Conservation (phyloP, 2,329 filamentous ascomycete genomes). For the Coniosporium tulheliwenetii region DNA sequence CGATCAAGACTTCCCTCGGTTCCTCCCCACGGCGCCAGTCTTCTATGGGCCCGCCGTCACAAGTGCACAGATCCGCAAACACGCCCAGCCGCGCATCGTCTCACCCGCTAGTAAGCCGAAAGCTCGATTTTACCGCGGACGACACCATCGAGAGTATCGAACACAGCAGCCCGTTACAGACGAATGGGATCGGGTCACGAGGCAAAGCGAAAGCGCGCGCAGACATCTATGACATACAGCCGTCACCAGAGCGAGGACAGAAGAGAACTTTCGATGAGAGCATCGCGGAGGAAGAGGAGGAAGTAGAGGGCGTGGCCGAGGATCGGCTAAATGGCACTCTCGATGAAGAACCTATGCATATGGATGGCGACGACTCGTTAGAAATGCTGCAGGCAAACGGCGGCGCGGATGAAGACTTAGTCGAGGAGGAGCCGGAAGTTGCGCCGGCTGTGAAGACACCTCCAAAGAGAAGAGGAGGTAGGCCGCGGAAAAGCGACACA, state of each 20-base stretch:
- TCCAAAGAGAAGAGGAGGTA: neutral
- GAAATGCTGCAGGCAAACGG: conserved; percentile 8
- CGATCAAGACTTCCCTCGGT: conserved; percentile 44
- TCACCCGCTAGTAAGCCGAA: conserved; percentile 3
- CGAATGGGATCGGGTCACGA: neutral
- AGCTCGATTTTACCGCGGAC: conserved; percentile 1
- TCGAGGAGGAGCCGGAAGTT: conserved; percentile 5
- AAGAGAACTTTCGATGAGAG: conserved; percentile 11
- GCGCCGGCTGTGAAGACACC: neutral
- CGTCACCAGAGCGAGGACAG: neutral
- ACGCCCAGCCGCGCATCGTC: conserved; percentile 6
- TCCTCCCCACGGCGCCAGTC: conserved; percentile 47
- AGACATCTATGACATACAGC: neutral
- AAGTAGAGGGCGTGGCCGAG: neutral
- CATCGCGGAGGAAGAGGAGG: neutral
- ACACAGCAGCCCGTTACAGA: neutral
- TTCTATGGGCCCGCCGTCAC: conserved; percentile 38
- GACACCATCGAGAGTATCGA: conserved; percentile 1
- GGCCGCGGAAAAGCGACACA: neutral
- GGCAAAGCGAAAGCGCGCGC: neutral
- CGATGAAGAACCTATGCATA: neutral
- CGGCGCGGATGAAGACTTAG: conserved; percentile 4
- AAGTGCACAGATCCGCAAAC: conserved; percentile 21
- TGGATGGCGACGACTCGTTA: conserved; percentile 7
- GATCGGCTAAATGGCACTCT: neutral